Evolutionary conservation across 129 eudicot species (phyloP), one percentile per base, ranked within the genome.

Genomic region (Heracleum sosnowskyi): DNA sequence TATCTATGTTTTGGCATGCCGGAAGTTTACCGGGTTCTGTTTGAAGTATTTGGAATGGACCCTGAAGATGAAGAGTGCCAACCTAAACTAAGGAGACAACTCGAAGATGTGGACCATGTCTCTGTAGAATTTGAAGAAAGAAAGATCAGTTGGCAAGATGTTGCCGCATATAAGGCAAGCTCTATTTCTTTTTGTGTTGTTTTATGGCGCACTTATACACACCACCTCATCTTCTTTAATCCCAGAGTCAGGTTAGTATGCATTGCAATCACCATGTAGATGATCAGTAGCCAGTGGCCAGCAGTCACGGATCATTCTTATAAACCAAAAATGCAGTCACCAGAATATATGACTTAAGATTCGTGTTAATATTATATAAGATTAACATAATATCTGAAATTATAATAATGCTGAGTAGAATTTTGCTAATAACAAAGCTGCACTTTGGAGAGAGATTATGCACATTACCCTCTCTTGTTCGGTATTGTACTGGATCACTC

Each of bases 1-100:
- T 95, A 95, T 79, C 78, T 95, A 81, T 95, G 99, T 85, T 95
- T 82, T 81, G 99, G 99, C 41, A 87, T 92, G 92, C 99, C 99
- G 11, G 99, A 95, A 89, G 99, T 95, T 71, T 95, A 95, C 34
- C 94, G 99, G 49, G 95, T 90, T 73, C 99, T 95, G 45, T 95
- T 95, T 86, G 99, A 95, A 85, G 99, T 95, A 71, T 95, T 95
- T 86, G 99, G 97, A 76, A 86, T 95, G 96, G 99, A 95, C 77
- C 97, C 97, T 39, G 99, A 95, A 74, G 99, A 87, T 83, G 99
- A 95, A 88, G 97, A 95, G 28, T 90, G 96, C 83, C 97, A 92
- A 77, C 99, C 99, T 40, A 95, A 87, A 85, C 73, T 82, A 73
- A 90, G 99, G 85, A 87, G 99, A 82, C 97, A 95, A 83, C 97